Base-by-base conservation (phyloP, 169 alveolate species). In the Plasmodium coatneyi region DNA sequence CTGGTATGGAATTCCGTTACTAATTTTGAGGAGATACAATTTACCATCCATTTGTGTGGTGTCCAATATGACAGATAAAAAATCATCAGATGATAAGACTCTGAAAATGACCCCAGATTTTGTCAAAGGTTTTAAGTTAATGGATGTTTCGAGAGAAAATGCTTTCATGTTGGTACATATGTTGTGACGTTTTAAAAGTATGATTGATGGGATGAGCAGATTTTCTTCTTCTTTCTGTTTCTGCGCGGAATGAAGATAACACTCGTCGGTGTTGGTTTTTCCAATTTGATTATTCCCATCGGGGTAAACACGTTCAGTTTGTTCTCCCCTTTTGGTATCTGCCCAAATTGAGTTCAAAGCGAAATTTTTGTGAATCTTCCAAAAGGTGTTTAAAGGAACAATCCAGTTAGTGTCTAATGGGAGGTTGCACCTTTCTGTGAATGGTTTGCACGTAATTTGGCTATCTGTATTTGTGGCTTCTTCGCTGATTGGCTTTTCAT, bases 1-100 rank as follows among this genome's bases (percentile, higher is more conserved):
- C 49, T 91, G 95, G 66, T 80, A 91, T 14, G 95, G 95, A 70
- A 91, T 82, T 70, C 95, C 95, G 25, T 91, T 82, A 14, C 80
- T 46, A 22, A 91, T 91, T 91, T 91, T 91, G 39, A 91, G 43
- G 54, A 91, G 84, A 91, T 91, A 91, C 34, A 91, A 7, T 81
- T 91, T 80, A 19, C 95, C 95, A n/a, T 25, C 41, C 30, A 43
- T 19, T 22, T 82, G 43, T 16, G 92, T 43, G 52, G 74, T 82
- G 41, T 91, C 95, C 76, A 91, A 30, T 91, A 91, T 91, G 30
- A 91, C 71, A 10, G 95, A 91, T 91, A 91, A 81, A 79, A 91
- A 91, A 70, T 91, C 84, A 54, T 81, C 78, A 30, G 91, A 25
- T 19, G 92, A 81, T 80, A 71, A 10, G 39, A 91, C 92, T 32